Conservation (phyloP, 176 grass and related monocot genomes). For the Lolium perenne region DNA sequence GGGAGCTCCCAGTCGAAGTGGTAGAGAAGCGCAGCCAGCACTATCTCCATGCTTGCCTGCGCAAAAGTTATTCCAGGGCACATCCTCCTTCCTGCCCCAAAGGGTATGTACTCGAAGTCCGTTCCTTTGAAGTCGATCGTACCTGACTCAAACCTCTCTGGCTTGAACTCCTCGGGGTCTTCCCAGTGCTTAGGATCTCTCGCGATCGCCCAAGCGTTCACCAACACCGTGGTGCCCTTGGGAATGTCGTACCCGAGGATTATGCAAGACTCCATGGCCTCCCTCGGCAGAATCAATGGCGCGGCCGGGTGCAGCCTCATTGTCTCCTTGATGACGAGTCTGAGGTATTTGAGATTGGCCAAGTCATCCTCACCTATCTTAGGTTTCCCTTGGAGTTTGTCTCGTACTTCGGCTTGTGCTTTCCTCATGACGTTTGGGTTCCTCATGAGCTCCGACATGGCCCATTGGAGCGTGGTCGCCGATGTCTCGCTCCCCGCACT, state of each 20-base stretch:
- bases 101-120: constrained; percentile 12
- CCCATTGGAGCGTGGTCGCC: constrained; percentile 1
- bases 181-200: neutral
- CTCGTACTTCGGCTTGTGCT: neutral
- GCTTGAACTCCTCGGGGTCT: neutral
- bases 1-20: constrained; percentile 35
- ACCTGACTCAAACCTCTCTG: neutral
- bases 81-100: neutral
- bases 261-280: neutral
- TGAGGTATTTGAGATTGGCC: neutral
- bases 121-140: constrained; percentile 9
- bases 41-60: constrained; percentile 8
- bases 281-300: constrained; percentile 7
- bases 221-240: neutral
- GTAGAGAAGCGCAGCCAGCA: neutral
- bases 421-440: constrained; percentile 5
- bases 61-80: neutral
- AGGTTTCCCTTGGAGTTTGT: neutral
- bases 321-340: constrained; percentile 20
- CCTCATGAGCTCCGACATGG: constrained; percentile 36
- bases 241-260: neutral
- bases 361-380: constrained; percentile 4
- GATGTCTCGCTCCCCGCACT: constrained; percentile 16
- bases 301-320: constrained; percentile 17
- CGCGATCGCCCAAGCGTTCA: constrained; percentile 7